phyloP scores from a whole-genome alignment of 192 early-diverging fungal species.

The Oehlia diaphana region DNA sequence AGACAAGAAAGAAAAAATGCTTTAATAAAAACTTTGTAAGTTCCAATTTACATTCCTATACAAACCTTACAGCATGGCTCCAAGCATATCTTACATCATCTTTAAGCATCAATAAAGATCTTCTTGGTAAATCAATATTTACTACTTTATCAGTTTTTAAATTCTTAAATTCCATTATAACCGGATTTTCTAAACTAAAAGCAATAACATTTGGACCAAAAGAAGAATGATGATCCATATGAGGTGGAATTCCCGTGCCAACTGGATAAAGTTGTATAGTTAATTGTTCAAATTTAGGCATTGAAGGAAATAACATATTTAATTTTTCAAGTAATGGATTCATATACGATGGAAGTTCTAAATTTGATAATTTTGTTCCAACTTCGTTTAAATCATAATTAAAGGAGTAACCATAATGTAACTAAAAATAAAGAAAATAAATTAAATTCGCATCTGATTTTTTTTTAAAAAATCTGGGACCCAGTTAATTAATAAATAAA shows the following conservation, averaged over 20 bases:
- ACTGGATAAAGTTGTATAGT: conserved; percentile 24
- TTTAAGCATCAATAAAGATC: conserved; percentile 20
- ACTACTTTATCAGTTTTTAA: conserved; percentile 10
- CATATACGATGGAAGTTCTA: conserved; percentile 22
- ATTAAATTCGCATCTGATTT: not conserved
- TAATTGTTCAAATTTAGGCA: conserved; percentile 26
- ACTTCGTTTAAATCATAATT: conserved; percentile 22
- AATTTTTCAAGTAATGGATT: conserved; percentile 12
- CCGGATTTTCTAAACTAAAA: conserved; percentile 24
- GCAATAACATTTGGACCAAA: conserved; percentile 18
- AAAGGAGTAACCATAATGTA: conserved; percentile 25
- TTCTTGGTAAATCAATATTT: conserved; percentile 20
- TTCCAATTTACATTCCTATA: not conserved
- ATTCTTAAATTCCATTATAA: conserved; percentile 28
- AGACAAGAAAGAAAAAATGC: not conserved
- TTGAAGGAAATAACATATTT: not conserved
- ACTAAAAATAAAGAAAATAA: not conserved
- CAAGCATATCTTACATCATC: conserved; percentile 23
- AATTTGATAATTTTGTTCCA: not conserved
- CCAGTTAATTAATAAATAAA: not conserved
- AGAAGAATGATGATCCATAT: conserved; percentile 23
- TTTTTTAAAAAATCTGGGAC: not conserved
- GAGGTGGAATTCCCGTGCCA: conserved; percentile 31
- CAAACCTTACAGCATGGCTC: conserved; percentile 23
- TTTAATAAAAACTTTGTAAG: not conserved